Base-by-base conservation (phyloP, 768 basidiomycete species). In the Tubosaeta sp. region DNA sequence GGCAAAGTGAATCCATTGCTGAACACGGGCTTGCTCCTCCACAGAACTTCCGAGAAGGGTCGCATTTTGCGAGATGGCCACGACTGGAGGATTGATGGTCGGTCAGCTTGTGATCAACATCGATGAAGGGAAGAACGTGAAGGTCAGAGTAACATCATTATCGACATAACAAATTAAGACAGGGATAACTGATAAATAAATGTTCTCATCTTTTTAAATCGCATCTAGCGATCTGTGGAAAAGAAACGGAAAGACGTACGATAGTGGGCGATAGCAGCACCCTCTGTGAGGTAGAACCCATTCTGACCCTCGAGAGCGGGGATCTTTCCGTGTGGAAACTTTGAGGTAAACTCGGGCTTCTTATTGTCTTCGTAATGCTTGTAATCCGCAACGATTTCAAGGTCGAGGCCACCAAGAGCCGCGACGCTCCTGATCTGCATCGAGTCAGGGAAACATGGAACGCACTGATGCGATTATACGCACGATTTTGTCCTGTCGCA, bases 301-400 rank as follows among this genome's bases (percentile, higher is more conserved):
- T 92, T 82, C 14, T 74, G 70, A 42, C 79, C 75, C 69, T 93
- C 91, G 49, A 87, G 79, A 34, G 87, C 85, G 27, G 97, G 95
- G 60, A 95, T 81, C 76, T 92, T 91, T 51, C 88, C 86, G 52
- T 77, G 78, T 46, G 86, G 82, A 71, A 91, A 94, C 71, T 93
- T 92, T 54, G 73, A 66, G 43, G 81, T 66, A 70, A 84, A 91
- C 31, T 83, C 85, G 0, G 85, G 78, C 63, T 80, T 82, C 66
- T 80, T 81, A 76, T 90, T 90, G 65, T 81, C 79, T 59, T 83
- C 76, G 53, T 68, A 72, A 67, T 86, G 84, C 50, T 73, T 75
- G 67, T 87, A 88, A 50, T 58, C 62, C 19, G 72, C 70, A 14
- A 81, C 78, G 48, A 76, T 53, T 52, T 82, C 78, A 51, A 89